A percentile compares a stretch with the other conserved stretches of the same genome.
Conservation (phyloP, 441 rosid species). For the Gossypium laxum region DNA sequence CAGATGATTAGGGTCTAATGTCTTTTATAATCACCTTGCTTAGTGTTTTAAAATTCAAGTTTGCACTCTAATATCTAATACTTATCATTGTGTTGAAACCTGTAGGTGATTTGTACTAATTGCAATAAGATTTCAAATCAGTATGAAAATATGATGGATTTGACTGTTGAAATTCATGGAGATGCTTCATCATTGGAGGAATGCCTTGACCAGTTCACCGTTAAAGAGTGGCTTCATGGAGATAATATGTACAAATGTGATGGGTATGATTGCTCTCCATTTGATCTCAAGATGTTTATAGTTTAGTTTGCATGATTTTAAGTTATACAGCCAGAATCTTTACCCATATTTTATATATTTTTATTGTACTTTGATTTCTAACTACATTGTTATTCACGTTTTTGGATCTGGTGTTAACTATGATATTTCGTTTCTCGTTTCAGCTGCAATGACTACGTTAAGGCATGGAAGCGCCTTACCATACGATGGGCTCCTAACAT, state of each 20-base stretch:
- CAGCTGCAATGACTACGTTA: conserved; percentile 78
- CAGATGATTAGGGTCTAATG: not conserved
- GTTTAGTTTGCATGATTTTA: not conserved
- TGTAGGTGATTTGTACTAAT: conserved; percentile 67
- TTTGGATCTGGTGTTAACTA: not conserved
- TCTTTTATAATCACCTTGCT: not conserved
- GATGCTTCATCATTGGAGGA: conserved; percentile 81
- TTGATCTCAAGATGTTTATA: not conserved
- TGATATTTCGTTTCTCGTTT: conserved; percentile 14
- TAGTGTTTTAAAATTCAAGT: not conserved
- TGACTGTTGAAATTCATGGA: conserved; percentile 90
- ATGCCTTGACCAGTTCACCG: conserved; percentile 83
- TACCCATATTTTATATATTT: not conserved
- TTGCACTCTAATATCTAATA: conserved; percentile 9
- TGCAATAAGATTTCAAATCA: conserved; percentile 70
- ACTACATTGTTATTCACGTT: not conserved
- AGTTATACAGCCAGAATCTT: not conserved
- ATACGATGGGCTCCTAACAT: conserved; percentile 64
- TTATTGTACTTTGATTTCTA: not conserved
- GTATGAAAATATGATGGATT: conserved; percentile 93
- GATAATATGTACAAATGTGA: conserved; percentile 96
- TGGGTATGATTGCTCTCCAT: conserved; percentile 37
- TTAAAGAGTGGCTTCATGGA: conserved; percentile 76
- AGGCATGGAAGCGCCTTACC: conserved; percentile 88
- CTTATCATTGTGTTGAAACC: conserved; percentile 10